Base-by-base conservation (phyloP, 2,329 filamentous ascomycete genomes). In the Ilyonectria robusta region DNA sequence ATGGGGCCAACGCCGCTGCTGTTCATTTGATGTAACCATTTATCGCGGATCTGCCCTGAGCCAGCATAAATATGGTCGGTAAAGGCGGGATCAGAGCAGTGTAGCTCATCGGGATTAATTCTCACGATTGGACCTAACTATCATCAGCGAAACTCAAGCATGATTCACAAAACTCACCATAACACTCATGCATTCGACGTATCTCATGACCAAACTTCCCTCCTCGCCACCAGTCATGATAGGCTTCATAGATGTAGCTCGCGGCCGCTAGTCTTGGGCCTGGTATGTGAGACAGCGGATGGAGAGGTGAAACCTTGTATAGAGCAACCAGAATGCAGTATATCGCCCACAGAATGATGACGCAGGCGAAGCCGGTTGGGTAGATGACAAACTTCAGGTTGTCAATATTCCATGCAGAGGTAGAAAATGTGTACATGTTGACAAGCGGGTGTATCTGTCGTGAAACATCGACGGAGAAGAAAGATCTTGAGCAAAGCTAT, bases 291-390 rank as follows among this genome's bases (percentile, higher is more conserved):
- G 70, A 72, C 23, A 84, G 67, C 2, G 81, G 82, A 56, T 84
- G 82, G 17, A 83, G 67, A 3, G 81, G 79, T 2, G 81, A 83
- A 54, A 83, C 68, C 59, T 83, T 82, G 71, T 82, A 82, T 1
- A 78, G 17, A 0, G 72, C 74, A 13, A 75, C 55, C 8, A 75
- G 13, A 6, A 80, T 5, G 9, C 76, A 71, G 65, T 81, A 82
- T 1, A 53, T 62, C 13, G 80, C 17, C 76, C 77, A 81, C 2
- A 75, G 4, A 9, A 68, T 68, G 6, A 75, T 5, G 1, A 80
- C 47, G 29, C 71, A 68, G 1, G 50, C n/a, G 21, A 63, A 17
- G 6, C 47, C 57, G 23, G 59, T 44, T 1, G 65, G n/a, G 2
- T 31, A 58, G 15, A 19, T 23, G 4, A 67, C 15, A 0, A 42